Conservation (phyloP, 2,329 filamentous ascomycete species). For the Microsporum ferrugineum region DNA sequence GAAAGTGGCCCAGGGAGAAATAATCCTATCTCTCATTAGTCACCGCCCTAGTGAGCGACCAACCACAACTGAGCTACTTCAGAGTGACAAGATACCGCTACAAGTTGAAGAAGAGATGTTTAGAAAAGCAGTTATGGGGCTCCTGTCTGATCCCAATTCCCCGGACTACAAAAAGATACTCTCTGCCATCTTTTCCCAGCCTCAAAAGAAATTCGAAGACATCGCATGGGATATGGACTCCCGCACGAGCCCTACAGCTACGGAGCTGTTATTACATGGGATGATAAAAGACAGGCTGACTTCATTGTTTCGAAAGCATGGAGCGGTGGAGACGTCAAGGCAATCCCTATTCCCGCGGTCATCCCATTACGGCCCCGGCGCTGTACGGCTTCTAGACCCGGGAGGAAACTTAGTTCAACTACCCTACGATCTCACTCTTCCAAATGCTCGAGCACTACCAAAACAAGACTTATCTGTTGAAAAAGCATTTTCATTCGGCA, state of each 20-base stretch:
- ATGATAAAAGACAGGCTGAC: constrained; percentile 63
- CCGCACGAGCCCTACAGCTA: constrained; percentile 40
- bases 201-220: constrained; percentile 68
- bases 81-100: constrained; percentile 75
- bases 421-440: constrained; percentile 86
- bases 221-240: constrained; percentile 63
- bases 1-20: constrained; percentile 57
- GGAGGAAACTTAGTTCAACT: constrained; percentile 82
- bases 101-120: constrained; percentile 91
- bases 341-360: constrained; percentile 73
- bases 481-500: constrained; percentile 77
- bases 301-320: constrained; percentile 75
- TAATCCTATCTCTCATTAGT: constrained; percentile 67
- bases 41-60: constrained; percentile 76
- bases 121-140: constrained; percentile 64
- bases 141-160: constrained; percentile 65
- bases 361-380: constrained; percentile 60
- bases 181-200: constrained; percentile 67
- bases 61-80: constrained; percentile 67
- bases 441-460: constrained; percentile 74
- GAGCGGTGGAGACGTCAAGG: constrained; percentile 68
- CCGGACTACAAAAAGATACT: constrained; percentile 86
- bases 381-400: constrained; percentile 68
- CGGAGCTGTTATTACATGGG: constrained; percentile 53
- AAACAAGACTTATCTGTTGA: constrained; percentile 52